These are phyloP conservation scores for Sugiyamaella grinbergsii DNA, from an alignment of 1,139 yeast species.

Conservation along the genomic window DNA sequence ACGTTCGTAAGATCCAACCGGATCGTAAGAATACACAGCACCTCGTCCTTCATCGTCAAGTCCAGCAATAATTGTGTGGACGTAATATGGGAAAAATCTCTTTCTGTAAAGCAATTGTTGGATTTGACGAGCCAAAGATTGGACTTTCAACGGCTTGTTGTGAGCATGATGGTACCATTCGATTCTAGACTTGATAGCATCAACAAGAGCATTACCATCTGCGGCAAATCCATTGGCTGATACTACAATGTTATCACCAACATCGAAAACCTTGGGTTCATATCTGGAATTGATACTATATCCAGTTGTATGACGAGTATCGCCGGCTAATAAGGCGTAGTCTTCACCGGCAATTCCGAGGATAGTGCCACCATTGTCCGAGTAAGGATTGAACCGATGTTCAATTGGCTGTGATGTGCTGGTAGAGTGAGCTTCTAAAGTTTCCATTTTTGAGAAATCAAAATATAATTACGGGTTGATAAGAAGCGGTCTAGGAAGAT, in stretches of 20 bases:
- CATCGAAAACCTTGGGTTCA: conserved; percentile 86
- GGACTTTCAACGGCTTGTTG: conserved; percentile 66
- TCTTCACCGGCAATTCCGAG: conserved; percentile 97
- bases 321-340: conserved; percentile 96
- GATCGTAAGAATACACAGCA: conserved; percentile 93
- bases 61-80: conserved; percentile 92
- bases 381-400: conserved; percentile 92
- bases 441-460: conserved; percentile 23
- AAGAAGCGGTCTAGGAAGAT: background rate
- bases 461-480: background rate
- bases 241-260: conserved; percentile 85
- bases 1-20: conserved; percentile 96
- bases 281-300: conserved; percentile 91
- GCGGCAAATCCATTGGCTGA: conserved; percentile 97
- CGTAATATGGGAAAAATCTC: conserved; percentile 96
- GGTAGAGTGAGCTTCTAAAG: conserved; percentile 23
- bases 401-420: conserved; percentile 62
- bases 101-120: conserved; percentile 91
- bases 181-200: conserved; percentile 70
- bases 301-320: conserved; percentile 94
- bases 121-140: conserved; percentile 84
- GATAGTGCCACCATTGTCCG: conserved; percentile 97
- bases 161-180: conserved; percentile 96
- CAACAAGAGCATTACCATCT: conserved; percentile 84
- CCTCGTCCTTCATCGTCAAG: conserved; percentile 94